phyloP scores from a whole-genome alignment of 441 rosid species.

The Populus hybrid region DNA sequence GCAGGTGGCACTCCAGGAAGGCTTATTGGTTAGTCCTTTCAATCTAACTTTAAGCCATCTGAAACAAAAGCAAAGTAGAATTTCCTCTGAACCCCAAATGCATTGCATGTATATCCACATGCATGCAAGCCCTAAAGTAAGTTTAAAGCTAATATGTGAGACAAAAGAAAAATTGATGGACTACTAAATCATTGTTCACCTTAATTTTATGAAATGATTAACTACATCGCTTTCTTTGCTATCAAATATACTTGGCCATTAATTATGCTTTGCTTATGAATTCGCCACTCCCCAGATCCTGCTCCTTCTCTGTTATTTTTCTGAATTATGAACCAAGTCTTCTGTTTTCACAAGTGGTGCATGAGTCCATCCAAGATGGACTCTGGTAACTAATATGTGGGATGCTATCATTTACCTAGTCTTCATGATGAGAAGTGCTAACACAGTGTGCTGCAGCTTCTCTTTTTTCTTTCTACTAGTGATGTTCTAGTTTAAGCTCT shows the following conservation, averaged over 20 bases:
- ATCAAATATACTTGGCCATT: background rate
- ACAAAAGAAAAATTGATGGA: background rate
- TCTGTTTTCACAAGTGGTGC: background rate
- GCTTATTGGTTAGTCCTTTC: conserved; percentile 74
- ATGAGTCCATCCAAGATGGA: background rate
- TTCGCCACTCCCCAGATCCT: background rate
- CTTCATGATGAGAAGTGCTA: background rate
- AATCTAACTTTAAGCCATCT: conserved; percentile 3
- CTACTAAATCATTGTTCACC: background rate
- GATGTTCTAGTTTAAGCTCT: background rate
- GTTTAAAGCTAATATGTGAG: background rate
- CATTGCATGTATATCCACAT: background rate
- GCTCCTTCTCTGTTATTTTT: background rate
- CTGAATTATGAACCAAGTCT: background rate
- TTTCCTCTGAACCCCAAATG: conserved; percentile 2
- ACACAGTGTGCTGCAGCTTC: background rate
- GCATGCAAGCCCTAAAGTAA: background rate
- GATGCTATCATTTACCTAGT: background rate
- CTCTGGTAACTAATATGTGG: background rate
- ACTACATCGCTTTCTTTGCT: background rate
- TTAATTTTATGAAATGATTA: background rate
- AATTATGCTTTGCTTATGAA: background rate
- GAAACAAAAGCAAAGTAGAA: background rate
- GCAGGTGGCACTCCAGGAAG: conserved; percentile 94
- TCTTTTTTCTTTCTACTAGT: background rate